phyloP scores from a whole-genome alignment of 176 grass and related monocot genomes.

The Tillandsia fasciculata region DNA sequence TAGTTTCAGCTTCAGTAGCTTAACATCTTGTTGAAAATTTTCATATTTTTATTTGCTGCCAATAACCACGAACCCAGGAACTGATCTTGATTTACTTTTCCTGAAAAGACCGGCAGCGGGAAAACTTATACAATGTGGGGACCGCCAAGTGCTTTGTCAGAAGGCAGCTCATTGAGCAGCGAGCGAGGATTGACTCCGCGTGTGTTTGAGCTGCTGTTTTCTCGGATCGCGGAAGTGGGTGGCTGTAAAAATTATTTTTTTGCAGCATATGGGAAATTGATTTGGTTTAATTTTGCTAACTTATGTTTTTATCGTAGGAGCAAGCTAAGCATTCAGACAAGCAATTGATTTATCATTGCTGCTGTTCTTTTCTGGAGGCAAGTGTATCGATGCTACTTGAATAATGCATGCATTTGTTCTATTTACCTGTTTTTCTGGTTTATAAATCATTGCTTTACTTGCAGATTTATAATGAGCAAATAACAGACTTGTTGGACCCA shows the following conservation, averaged over 20 bases:
- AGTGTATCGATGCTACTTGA: slow-evolving; percentile 22
- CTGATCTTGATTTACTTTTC: slow-evolving; percentile 12
- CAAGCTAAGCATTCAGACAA: slow-evolving; percentile 68
- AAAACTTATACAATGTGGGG: slow-evolving; percentile 99
- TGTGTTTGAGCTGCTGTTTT: slow-evolving; percentile 90
- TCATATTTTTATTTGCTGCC: slow-evolving; percentile 8
- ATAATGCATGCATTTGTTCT: neutral
- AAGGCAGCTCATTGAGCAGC: slow-evolving; percentile 37
- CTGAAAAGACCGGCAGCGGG: slow-evolving; percentile 86
- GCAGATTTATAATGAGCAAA: slow-evolving; percentile 99
- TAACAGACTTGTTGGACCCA: slow-evolving; percentile 94
- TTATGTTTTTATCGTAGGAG: slow-evolving; percentile 49
- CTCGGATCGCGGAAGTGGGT: slow-evolving; percentile 83
- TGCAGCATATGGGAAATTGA: slow-evolving; percentile 3
- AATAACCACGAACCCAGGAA: slow-evolving; percentile 8
- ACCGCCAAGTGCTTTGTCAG: slow-evolving; percentile 58
- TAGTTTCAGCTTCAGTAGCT: slow-evolving; percentile 20
- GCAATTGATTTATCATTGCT: slow-evolving; percentile 70
- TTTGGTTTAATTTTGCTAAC: slow-evolving; percentile 11
- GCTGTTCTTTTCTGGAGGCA: slow-evolving; percentile 94
- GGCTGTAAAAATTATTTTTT: neutral
- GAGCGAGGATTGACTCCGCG: slow-evolving; percentile 83
- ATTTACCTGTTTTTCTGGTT: slow-evolving; percentile 1
- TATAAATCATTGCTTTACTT: slow-evolving; percentile 9
- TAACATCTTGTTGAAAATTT: neutral